A percentile compares a stretch with the other conserved stretches of the same genome.
Conservation (phyloP, 345 rosid genomes). For the Hypericum androsaemum region DNA sequence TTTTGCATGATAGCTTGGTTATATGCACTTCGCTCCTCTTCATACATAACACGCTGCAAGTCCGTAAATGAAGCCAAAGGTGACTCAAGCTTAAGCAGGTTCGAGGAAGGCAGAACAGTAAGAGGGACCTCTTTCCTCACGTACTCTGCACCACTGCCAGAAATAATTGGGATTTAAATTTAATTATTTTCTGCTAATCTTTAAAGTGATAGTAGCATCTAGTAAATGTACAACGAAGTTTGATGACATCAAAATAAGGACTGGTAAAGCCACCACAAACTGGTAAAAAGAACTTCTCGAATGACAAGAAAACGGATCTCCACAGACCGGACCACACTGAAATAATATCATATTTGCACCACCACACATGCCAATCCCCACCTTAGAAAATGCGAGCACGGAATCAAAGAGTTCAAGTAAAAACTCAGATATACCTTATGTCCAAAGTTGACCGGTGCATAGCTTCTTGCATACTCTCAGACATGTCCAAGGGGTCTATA, state of each 20-base stretch:
- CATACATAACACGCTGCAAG: constrained; percentile 75
- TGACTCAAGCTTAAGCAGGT: constrained; percentile 61
- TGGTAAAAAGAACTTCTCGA: not conserved
- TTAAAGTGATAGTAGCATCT: not conserved
- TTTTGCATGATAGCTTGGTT: constrained; percentile 66
- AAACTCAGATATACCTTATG: constrained; percentile 54
- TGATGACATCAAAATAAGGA: not conserved
- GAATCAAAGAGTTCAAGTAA: constrained; percentile 18
- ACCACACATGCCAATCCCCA: not conserved
- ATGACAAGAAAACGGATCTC: not conserved
- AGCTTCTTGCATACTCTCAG: constrained; percentile 97
- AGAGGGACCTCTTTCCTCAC: constrained; percentile 82
- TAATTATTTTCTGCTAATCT: constrained; percentile 2
- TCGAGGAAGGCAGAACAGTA: constrained; percentile 58
- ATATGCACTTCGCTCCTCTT: constrained; percentile 82
- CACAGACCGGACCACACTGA: too few species aligned
- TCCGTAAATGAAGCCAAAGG: constrained; percentile 74
- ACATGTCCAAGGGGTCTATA: constrained; percentile 89
- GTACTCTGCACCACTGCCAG: constrained; percentile 73
- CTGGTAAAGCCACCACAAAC: not conserved
- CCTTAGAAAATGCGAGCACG: not conserved
- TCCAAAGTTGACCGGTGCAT: constrained; percentile 93
- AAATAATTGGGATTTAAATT: constrained; percentile 17
- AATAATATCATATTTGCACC: too few species aligned
- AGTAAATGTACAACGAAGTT: not conserved